Evolutionary conservation across 169 alveolate genomes (phyloP).

Genomic region (Ichthyophthirius multifiliis): DNA sequence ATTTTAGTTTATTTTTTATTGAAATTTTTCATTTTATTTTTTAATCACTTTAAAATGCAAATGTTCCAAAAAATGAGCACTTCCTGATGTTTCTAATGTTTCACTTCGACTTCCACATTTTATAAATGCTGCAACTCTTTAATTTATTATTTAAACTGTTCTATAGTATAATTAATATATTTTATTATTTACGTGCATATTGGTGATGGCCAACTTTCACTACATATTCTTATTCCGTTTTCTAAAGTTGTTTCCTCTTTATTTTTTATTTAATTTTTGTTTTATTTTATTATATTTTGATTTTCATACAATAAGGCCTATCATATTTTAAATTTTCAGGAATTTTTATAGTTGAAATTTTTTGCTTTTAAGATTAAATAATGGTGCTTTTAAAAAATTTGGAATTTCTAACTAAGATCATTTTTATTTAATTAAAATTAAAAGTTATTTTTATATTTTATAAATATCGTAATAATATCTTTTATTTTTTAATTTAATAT

Average conservation of each 20-base stretch:
- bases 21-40: background rate
- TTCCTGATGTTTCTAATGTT: constrained; percentile 90
- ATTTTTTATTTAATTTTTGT: background rate
- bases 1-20: background rate
- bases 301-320: constrained; percentile 41
- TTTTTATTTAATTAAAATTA: no score
- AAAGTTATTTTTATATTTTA: no score
- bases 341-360: constrained; percentile 1
- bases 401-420: no score
- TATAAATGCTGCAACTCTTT: constrained; percentile 90
- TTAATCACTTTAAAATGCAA: constrained; percentile 90
- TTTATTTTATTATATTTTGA: background rate
- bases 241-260: constrained; percentile 35
- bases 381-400: no score
- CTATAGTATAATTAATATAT: background rate
- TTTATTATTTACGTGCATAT: background rate
- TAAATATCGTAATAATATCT: no score
- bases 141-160: background rate
- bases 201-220: constrained; percentile 65
- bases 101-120: constrained; percentile 96
- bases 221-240: constrained; percentile 64
- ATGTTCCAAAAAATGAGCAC: constrained; percentile 97
- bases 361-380: no score
- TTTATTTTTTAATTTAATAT: no score
- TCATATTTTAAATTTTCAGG: constrained; percentile 60